Percentiles rank a stretch among this genome's conserved stretches.
Conservation (phyloP, 331 rosid genomes). For the Rhamnella rubrinervis region DNA sequence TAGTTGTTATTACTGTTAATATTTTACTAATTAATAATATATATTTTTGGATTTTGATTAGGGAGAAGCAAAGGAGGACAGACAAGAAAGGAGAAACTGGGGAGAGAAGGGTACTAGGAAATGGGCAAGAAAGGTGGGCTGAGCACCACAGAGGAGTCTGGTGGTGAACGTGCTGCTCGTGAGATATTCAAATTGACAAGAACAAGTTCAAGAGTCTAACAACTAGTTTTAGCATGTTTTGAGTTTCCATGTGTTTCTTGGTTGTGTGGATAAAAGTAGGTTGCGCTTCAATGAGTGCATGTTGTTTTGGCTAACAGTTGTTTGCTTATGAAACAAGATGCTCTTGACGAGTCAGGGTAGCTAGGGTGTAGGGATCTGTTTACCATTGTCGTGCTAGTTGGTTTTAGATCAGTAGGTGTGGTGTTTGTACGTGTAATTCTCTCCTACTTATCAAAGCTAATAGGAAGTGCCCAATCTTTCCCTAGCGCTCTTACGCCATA, state of each 20-base stretch:
- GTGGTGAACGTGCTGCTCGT: constrained; percentile 49
- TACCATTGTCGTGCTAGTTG: too few relatives aligned
- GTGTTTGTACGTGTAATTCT: too few relatives aligned
- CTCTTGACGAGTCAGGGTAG: too few relatives aligned
- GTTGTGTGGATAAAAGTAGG: too few relatives aligned
- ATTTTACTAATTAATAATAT: neutral
- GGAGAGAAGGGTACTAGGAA: constrained; percentile 61
- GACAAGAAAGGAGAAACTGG: constrained; percentile 58
- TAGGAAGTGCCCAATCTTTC: too few relatives aligned
- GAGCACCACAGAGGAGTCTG: constrained; percentile 43
- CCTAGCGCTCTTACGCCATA: too few relatives aligned
- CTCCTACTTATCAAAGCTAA: too few relatives aligned
- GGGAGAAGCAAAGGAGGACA: constrained; percentile 58
- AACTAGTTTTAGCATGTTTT: neutral
- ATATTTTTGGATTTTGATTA: neutral
- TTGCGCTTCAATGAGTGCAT: too few relatives aligned
- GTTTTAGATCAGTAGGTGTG: too few relatives aligned
- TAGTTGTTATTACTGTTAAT: neutral
- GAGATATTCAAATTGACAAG: constrained; percentile 50
- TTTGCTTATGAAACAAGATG: too few relatives aligned
- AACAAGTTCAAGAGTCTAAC: constrained; percentile 44
- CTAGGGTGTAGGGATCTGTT: too few relatives aligned
- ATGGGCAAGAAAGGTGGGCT: constrained; percentile 71
- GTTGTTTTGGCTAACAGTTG: too few relatives aligned
- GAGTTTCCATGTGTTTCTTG: neutral